These are phyloP conservation scores for Physcomitrellopsis africana DNA, from an alignment of 225 moss, liverwort and hornwort genomes.

Conservation along the genomic window DNA sequence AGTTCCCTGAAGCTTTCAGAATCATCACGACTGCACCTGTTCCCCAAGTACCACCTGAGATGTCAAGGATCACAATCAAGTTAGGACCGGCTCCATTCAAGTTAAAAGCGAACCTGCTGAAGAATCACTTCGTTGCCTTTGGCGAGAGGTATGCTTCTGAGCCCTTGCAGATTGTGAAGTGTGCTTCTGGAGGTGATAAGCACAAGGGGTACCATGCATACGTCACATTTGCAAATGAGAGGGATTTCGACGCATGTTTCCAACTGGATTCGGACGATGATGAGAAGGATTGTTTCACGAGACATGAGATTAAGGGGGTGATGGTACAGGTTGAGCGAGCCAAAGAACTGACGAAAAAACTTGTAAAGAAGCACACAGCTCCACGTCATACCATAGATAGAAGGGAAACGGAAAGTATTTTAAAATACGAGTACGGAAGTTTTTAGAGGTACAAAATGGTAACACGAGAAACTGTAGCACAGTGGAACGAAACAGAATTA, in stretches of 20 bases:
- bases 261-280: constrained; percentile 24
- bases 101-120: background rate
- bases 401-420: too few relatives aligned
- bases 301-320: constrained; percentile 13
- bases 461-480: too few relatives aligned
- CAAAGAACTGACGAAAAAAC: background rate
- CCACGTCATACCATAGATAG: too few relatives aligned
- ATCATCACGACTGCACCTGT: too few relatives aligned
- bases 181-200: background rate
- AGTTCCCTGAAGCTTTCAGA: too few relatives aligned
- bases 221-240: constrained; percentile 4
- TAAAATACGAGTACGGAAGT: too few relatives aligned
- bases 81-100: constrained; percentile 12
- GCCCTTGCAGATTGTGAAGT: background rate
- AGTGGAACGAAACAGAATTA: background rate
- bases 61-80: background rate
- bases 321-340: background rate
- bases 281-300: background rate
- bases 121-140: background rate
- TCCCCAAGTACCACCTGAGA: background rate
- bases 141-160: background rate
- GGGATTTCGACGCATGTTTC: constrained; percentile 25
- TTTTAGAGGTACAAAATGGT: too few relatives aligned
- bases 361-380: too few relatives aligned
- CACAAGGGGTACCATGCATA: constrained; percentile 1